Percentiles rank a stretch among this genome's conserved stretches.
Conservation (phyloP, 2,329 filamentous ascomycete species). For the Claviceps monticola region DNA sequence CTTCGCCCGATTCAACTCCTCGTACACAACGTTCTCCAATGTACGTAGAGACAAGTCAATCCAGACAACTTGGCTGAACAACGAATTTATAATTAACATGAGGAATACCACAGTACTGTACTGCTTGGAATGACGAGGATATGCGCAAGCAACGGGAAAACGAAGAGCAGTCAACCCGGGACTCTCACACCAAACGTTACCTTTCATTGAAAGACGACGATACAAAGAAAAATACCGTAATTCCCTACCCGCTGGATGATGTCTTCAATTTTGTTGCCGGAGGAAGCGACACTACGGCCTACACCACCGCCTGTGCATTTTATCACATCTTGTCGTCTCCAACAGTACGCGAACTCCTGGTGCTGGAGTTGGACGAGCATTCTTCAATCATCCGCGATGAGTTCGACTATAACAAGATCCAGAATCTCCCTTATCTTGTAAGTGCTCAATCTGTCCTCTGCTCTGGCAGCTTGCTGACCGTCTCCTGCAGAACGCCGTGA, state of each 20-base stretch:
- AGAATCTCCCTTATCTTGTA: not conserved
- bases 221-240: not conserved
- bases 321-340: slow-evolving; percentile 1
- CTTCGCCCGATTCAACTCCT: not conserved
- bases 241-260: not conserved
- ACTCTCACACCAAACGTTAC: not conserved
- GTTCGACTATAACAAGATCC: not conserved
- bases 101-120: not conserved
- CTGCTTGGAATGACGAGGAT: not conserved
- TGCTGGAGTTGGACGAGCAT: not conserved
- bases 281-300: not conserved
- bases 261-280: slow-evolving; percentile 1
- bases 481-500: not conserved
- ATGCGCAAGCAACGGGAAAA: not conserved
- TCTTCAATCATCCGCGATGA: not conserved
- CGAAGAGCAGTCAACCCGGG: not conserved
- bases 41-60: not conserved
- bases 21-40: not conserved
- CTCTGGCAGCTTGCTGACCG: not conserved
- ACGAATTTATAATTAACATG: no score
- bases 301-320: not conserved
- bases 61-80: no score
- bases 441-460: not conserved
- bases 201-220: not conserved
- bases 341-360: not conserved